phyloP scores from a whole-genome alignment of 805 yeast genomes.

The Pichia cabralensis region DNA sequence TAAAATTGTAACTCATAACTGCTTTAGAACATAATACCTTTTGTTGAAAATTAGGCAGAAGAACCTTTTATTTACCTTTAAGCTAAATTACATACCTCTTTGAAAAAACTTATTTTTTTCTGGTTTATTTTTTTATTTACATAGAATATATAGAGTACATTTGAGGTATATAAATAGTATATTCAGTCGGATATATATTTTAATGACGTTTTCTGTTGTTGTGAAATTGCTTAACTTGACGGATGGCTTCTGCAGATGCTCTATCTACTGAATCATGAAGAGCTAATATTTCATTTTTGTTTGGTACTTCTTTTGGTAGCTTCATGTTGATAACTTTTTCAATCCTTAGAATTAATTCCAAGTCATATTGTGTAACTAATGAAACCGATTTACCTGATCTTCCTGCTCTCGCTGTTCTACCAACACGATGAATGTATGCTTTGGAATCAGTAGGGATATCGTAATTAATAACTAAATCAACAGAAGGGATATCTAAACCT shows the following conservation, averaged over 20 bases:
- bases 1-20: too few relatives aligned
- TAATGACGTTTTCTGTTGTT: slow-evolving; percentile 13
- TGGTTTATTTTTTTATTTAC: not conserved
- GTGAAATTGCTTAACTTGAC: slow-evolving; percentile 62
- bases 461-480: slow-evolving; percentile 79
- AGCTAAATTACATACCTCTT: too few relatives aligned
- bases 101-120: too few relatives aligned
- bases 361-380: slow-evolving; percentile 87
- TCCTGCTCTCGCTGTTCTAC: slow-evolving; percentile 97
- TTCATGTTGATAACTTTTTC: slow-evolving; percentile 80
- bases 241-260: slow-evolving; percentile 84
- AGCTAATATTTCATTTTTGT: slow-evolving; percentile 65
- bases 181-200: not conserved
- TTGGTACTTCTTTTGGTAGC: slow-evolving; percentile 73
- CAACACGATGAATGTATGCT: slow-evolving; percentile 93
- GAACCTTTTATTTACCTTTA: too few relatives aligned
- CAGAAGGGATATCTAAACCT: slow-evolving; percentile 94
- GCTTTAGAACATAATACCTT: too few relatives aligned
- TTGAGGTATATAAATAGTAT: too few relatives aligned
- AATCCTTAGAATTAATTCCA: slow-evolving; percentile 78
- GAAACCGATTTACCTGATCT: slow-evolving; percentile 81
- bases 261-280: slow-evolving; percentile 82
- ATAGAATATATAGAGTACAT: not conserved
- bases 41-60: too few relatives aligned
- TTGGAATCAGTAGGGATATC: slow-evolving; percentile 96